Evolutionary conservation across 2,329 filamentous ascomycete genomes (phyloP), one percentile per base, ranked within the genome.

Genomic region (Apiospora marii): DNA sequence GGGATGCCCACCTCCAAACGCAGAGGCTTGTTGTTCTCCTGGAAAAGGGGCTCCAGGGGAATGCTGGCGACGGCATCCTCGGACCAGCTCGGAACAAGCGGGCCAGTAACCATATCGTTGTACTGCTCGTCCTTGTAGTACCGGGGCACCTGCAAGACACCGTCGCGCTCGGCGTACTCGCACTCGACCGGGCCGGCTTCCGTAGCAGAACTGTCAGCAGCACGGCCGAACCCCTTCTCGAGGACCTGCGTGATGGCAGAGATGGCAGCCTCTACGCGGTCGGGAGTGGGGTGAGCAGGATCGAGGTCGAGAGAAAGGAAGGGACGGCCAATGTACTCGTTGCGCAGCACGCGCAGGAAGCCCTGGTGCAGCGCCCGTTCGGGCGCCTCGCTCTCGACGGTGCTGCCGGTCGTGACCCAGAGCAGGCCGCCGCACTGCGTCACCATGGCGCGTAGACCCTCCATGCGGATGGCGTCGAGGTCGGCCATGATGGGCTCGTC

Each of bases 281-380:
- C 30, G 1, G 30, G 6, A 5, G 12, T 14, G 6, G 34, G 0
- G 10, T 10, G 27, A 10, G 37, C 1, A 10, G 37, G 37, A 12
- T 64, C 27, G 8, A 64, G 27, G 58, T 64, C 58, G 13, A 64
- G 27, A 4, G 58, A 16, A 5, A 64, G 27, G 27, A 64, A 64
- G 27, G 6, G 34, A 10, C 58, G 24, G 13, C 58, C 27, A 10
- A 64, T 24, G 58, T 64, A 41, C 44, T 78, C 74, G 10, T 72
- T 37, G 30, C 72, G 69, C 8, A 73, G 4, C 0, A 74, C 73
- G 3, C 77, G 69, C 24, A 78, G 37, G 1, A 78, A 48, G 22
- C 77, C 77, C 0, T 51, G 27, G 1, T 73, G 34, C 37, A 67
- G 44, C 3, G 41, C 73, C 48, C 53, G 72, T 7, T 22, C 2